These are phyloP conservation scores for Lignosus rhinocerotis DNA, from an alignment of 1,284 basidiomycete species.

Conservation along the genomic window DNA sequence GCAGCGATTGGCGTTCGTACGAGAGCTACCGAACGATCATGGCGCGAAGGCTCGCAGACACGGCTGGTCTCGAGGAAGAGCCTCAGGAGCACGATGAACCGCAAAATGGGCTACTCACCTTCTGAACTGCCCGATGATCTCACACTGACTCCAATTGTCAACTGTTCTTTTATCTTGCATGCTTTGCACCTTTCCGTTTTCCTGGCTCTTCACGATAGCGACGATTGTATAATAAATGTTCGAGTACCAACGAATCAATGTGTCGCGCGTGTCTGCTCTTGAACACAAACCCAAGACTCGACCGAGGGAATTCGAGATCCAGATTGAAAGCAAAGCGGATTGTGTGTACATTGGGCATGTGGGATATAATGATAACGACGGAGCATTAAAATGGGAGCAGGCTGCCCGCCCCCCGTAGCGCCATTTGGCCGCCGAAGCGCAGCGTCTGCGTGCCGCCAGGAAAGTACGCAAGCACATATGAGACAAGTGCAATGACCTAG, in stretches of 20 bases:
- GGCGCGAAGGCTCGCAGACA: conserved; percentile 62
- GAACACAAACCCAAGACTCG: background rate
- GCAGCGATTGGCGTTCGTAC: conserved; percentile 54
- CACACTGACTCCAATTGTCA: background rate
- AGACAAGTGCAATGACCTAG: conserved; percentile 77
- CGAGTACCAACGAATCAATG: conserved; percentile 1
- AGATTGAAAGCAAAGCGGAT: background rate
- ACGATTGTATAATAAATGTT: conserved; percentile 17
- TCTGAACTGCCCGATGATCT: conserved; percentile 5
- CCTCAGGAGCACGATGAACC: conserved; percentile 26
- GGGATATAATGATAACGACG: background rate
- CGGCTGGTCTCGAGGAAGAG: conserved; percentile 50
- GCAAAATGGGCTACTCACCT: conserved; percentile 20
- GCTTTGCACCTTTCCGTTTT: background rate
- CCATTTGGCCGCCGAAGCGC: conserved; percentile 80
- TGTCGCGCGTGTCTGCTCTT: background rate
- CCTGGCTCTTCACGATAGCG: conserved; percentile 3
- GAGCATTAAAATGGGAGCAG: conserved; percentile 67
- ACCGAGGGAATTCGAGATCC: background rate
- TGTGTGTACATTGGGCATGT: conserved; percentile 5
- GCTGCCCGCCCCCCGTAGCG: conserved; percentile 77
- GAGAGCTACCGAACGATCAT: conserved; percentile 71
- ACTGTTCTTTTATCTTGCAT: background rate
- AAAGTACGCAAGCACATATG: conserved; percentile 90
- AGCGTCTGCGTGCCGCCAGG: conserved; percentile 84